These are phyloP conservation scores for Hawksworthiomyces lignivorus DNA, from an alignment of 2,329 filamentous ascomycete genomes.

Conservation along the genomic window DNA sequence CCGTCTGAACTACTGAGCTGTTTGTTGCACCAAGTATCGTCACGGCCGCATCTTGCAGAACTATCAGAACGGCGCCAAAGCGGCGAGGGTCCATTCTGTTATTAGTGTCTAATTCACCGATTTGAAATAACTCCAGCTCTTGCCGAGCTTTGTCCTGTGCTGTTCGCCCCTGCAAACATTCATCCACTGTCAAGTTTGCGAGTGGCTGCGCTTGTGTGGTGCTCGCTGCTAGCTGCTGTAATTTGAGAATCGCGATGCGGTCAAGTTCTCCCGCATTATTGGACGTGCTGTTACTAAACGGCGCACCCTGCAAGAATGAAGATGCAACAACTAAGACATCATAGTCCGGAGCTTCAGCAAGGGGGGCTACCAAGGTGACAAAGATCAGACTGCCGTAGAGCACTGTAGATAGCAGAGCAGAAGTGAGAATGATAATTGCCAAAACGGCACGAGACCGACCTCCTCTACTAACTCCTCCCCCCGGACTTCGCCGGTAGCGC, in stretches of 20 bases:
- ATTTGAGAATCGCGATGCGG: constrained; percentile 25
- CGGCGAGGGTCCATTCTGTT: neutral
- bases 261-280: constrained; percentile 28
- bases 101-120: neutral
- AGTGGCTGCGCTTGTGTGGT: neutral
- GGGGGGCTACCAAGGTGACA: neutral
- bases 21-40: too few relatives aligned
- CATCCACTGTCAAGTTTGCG: neutral
- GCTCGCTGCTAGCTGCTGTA: constrained; percentile 26
- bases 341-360: constrained; percentile 13
- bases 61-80: constrained; percentile 3
- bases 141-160: too few relatives aligned
- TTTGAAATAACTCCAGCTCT: neutral
- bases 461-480: neutral
- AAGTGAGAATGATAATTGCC: neutral
- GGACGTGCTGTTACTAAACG: constrained; percentile 27
- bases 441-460: constrained; percentile 24
- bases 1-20: constrained; percentile 8
- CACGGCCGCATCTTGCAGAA: too few relatives aligned
- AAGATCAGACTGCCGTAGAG: constrained; percentile 18
- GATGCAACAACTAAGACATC: constrained; percentile 11
- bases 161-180: constrained; percentile 1
- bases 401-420: constrained; percentile 1
- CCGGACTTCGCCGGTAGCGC: constrained; percentile 21
- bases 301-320: constrained; percentile 28